Conservation (phyloP, 2,329 filamentous ascomycete genomes). For the Pyrenophora tritici-repentis region DNA sequence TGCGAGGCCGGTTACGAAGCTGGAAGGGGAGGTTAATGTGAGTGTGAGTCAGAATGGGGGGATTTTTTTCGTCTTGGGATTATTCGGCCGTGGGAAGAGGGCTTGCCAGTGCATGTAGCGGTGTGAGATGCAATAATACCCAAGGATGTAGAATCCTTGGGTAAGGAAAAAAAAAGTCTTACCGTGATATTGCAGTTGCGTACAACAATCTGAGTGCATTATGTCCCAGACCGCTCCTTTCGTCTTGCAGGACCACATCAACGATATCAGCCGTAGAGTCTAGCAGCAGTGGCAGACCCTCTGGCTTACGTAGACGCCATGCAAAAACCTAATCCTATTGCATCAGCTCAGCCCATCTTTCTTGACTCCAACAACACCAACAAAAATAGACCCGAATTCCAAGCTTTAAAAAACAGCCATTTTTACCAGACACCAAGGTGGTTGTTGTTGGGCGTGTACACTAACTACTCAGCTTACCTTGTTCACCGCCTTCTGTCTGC, state of each 20-base stretch:
- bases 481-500: constrained; percentile 46
- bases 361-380: too few species aligned
- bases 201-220: constrained; percentile 73
- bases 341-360: constrained; percentile 19
- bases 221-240: constrained; percentile 51
- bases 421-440: too few species aligned
- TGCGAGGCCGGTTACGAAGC: constrained; percentile 79
- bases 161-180: too few species aligned
- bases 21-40: too few species aligned
- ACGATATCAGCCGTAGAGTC: constrained; percentile 77
- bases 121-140: neutral
- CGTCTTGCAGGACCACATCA: constrained; percentile 70
- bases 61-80: too few species aligned
- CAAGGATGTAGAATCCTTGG: too few species aligned
- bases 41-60: neutral
- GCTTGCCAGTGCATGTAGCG: too few species aligned
- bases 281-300: constrained; percentile 70
- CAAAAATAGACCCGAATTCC: neutral
- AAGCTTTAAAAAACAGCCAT: neutral
- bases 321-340: constrained; percentile 35
- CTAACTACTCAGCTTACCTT: constrained; percentile 36
- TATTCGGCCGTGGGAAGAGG: too few species aligned
- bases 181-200: constrained; percentile 75
- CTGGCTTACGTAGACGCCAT: constrained; percentile 39
- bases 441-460: too few species aligned